These are phyloP conservation scores for Phytophthora crassamura DNA, from an alignment of 352 stramenopile species.

Conservation along the genomic window DNA sequence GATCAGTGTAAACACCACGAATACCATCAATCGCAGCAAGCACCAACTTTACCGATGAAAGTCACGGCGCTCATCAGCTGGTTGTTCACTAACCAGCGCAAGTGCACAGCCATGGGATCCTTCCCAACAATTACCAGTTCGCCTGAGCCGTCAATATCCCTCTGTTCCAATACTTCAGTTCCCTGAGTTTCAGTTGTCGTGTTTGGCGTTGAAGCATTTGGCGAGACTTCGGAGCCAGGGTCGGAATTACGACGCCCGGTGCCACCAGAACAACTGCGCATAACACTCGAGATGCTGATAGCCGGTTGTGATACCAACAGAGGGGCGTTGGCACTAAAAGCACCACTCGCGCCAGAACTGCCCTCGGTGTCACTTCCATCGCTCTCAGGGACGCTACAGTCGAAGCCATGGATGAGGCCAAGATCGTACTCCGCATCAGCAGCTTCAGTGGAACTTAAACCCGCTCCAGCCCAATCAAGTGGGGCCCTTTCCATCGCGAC, in stretches of 20 bases:
- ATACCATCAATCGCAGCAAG: neutral
- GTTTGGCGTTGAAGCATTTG: neutral
- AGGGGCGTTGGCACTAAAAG: too few relatives aligned
- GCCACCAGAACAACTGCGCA: too few relatives aligned
- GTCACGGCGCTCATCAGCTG: slow-evolving; percentile 86
- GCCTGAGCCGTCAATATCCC: slow-evolving; percentile 55
- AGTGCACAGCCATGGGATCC: slow-evolving; percentile 59
- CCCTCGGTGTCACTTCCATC: neutral
- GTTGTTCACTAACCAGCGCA: slow-evolving; percentile 77
- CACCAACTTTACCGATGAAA: slow-evolving; percentile 58
- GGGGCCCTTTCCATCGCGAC: neutral
- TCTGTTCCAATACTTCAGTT: slow-evolving; percentile 18
- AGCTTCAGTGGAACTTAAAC: neutral
- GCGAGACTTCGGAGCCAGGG: neutral
- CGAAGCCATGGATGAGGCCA: too few relatives aligned
- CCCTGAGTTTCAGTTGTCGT: neutral
- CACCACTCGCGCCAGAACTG: neutral
- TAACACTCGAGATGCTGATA: too few relatives aligned
- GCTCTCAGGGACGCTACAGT: neutral
- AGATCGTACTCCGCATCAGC: neutral
- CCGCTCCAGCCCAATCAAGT: too few relatives aligned
- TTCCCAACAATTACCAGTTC: slow-evolving; percentile 15
- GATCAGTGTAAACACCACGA: neutral
- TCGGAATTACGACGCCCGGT: too few relatives aligned
- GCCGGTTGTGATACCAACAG: too few relatives aligned